These are phyloP conservation scores for Cicer judaicum DNA, from an alignment of 306 rosid genomes.

Conservation along the genomic window DNA sequence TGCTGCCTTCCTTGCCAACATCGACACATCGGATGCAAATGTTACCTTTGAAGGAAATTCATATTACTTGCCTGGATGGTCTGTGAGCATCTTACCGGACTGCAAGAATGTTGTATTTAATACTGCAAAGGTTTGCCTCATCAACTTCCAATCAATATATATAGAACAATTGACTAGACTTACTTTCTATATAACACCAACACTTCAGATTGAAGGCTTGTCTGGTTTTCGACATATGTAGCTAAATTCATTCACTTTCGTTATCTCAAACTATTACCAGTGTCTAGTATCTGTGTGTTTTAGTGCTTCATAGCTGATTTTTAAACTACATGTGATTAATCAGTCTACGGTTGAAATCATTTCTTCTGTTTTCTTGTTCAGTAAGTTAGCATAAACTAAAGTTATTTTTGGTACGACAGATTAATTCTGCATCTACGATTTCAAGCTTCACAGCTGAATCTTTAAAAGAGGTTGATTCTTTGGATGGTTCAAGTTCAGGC, in stretches of 20 bases:
- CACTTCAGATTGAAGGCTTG: too few relatives aligned
- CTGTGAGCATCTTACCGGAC: constrained; percentile 97
- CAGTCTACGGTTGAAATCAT: not conserved
- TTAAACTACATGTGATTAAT: not conserved
- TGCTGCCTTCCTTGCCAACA: constrained; percentile 88
- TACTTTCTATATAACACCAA: too few relatives aligned
- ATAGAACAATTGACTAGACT: not conserved
- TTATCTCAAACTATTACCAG: too few relatives aligned
- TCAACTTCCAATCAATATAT: constrained; percentile 22
- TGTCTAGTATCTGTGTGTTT: too few relatives aligned
- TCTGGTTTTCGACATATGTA: too few relatives aligned
- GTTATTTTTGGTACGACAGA: constrained; percentile 54
- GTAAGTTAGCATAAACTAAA: constrained; percentile 22
- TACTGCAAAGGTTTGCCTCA: constrained; percentile 84
- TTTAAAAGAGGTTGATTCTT: constrained; percentile 52
- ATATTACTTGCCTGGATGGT: constrained; percentile 91
- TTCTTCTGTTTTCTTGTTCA: constrained; percentile 25
- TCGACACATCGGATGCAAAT: constrained; percentile 67
- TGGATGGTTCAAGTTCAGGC: constrained; percentile 55
- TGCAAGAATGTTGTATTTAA: constrained; percentile 89
- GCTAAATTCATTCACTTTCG: too few relatives aligned
- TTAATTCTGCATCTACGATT: constrained; percentile 67
- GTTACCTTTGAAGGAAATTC: constrained; percentile 77
- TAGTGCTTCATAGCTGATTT: not conserved
- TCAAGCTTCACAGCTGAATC: constrained; percentile 69